phyloP scores from a whole-genome alignment of 768 basidiomycete species.

The Naganishia antarctica region DNA sequence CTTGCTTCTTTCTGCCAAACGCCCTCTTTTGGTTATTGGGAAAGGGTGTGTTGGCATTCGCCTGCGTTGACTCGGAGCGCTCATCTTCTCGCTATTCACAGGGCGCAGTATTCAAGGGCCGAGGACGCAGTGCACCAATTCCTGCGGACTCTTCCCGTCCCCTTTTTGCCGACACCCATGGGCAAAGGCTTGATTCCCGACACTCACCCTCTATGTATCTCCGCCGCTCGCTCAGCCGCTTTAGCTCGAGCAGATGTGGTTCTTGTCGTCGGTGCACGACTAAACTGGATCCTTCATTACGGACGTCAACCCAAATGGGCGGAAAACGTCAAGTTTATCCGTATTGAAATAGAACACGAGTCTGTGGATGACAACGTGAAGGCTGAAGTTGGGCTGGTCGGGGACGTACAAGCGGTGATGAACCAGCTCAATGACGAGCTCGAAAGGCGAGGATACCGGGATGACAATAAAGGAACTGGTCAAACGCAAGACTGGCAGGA shows the following conservation, averaged over 20 bases:
- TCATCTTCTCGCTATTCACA: not conserved
- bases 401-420: conserved; percentile 27
- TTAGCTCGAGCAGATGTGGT: conserved; percentile 33
- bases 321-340: conserved; percentile 30
- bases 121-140: conserved; percentile 25
- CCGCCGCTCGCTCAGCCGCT: conserved; percentile 32
- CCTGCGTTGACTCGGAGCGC: not conserved
- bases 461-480: not conserved
- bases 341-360: conserved; percentile 31
- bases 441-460: not conserved
- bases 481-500: not conserved
- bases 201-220: conserved; percentile 31
- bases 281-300: conserved; percentile 38
- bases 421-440: conserved; percentile 24
- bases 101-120: conserved; percentile 32
- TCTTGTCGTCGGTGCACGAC: conserved; percentile 33
- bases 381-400: conserved; percentile 30
- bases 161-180: conserved; percentile 35
- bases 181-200: conserved; percentile 34
- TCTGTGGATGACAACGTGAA: conserved; percentile 30
- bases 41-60: conserved; percentile 28
- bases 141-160: conserved; percentile 27
- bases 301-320: conserved; percentile 31
- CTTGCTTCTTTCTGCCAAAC: conserved; percentile 28
- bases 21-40: conserved; percentile 33